Percentiles rank a stretch among this genome's conserved stretches.
Evolutionary conservation across 345 rosid species (phyloP).

Genomic region (Hevea brasiliensis): DNA sequence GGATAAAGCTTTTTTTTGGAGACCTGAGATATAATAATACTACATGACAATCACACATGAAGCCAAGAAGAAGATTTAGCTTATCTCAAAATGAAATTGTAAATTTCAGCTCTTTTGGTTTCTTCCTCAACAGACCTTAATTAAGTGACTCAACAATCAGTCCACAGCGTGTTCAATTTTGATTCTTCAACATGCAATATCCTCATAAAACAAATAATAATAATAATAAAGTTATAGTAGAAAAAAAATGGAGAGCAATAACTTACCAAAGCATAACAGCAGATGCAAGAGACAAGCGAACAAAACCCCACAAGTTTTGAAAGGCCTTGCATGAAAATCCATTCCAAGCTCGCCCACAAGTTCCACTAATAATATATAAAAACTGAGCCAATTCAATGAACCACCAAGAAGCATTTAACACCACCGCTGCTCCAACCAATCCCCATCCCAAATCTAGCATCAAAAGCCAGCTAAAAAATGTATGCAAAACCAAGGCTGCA

Average conservation of each 20-base stretch:
- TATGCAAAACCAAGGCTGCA: conserved; percentile 53
- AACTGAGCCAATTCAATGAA: conserved; percentile 55
- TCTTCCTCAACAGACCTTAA: no score
- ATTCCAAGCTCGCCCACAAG: conserved; percentile 76
- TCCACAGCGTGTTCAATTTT: no score
- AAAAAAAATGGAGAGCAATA: no score
- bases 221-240: background rate
- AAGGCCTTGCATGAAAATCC: conserved; percentile 85
- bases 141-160: no score
- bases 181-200: no score
- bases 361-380: conserved; percentile 59
- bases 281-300: conserved; percentile 69
- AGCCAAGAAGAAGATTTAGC: no score
- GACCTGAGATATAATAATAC: no score
- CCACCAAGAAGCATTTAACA: conserved; percentile 74
- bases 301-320: conserved; percentile 67
- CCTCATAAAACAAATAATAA: background rate
- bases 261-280: conserved; percentile 93
- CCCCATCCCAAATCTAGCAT: conserved; percentile 66
- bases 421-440: conserved; percentile 68
- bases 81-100: no score
- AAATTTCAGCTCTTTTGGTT: no score
- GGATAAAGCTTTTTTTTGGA: no score
- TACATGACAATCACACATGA: no score
- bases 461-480: conserved; percentile 65